Evolutionary conservation across 176 grass and related monocot genomes (phyloP), one percentile per base, ranked within the genome.

Genomic region (Urochloa ruziziensis): DNA sequence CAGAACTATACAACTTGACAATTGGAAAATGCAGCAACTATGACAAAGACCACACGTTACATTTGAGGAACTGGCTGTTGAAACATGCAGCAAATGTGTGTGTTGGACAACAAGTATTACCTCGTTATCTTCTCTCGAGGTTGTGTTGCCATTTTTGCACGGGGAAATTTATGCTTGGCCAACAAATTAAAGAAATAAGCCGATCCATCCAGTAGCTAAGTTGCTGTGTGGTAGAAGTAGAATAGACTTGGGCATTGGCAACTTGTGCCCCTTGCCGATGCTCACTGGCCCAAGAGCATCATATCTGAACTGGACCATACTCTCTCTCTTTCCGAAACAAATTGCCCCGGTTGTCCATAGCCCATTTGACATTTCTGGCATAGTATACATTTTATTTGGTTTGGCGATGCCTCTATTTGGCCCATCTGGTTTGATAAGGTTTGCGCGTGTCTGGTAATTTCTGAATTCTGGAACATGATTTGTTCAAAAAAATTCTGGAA

Each of bases 231-330:
- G 70, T 62, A 30, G 65, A 75, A 19, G 72, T 70, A 36, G 56
- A 75, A n/a, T n/a, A 9, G 39, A 40, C n/a, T 83, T 72, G 62
- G 84, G 27, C 75, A 73, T 49, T 85, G 63, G 28, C 66, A 88
- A 74, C 77, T 73, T 83, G 75, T 83, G 75, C 25, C 28, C 89
- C 29, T 56, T 79, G 73, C 70, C 69, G 71, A 82, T 88, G 86
- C 86, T 56, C 65, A 62, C 57, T 72, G 29, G 46, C 73, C 13
- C 74, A 78, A 54, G 57, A 79, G 35, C 81, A 48, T 67, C 39
- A 17, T 70, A 70, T 70, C 67, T 70, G 39, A 44, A 70, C 67
- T 61, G 63, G 74, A 58, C 58, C 59, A 4, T 25, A 65, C 23
- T 40, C 35, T 54, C 51, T 76, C 21, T 29, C 6, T 40, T 32